phyloP scores from a whole-genome alignment of 768 basidiomycete genomes.

The Mycena alexandri region DNA sequence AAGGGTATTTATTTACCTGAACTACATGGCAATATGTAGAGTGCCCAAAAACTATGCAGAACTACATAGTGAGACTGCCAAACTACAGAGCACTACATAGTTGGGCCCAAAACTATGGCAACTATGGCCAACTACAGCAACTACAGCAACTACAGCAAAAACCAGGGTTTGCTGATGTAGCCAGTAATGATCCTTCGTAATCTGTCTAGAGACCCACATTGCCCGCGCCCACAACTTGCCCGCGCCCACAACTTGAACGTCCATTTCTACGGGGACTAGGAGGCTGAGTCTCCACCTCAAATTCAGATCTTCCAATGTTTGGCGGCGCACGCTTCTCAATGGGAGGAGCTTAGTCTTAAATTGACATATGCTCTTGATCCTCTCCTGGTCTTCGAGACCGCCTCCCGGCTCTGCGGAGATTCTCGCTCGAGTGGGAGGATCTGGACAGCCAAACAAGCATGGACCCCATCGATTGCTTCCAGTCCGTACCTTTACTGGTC shows the following conservation, averaged over 20 bases:
- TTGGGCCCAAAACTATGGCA: no score
- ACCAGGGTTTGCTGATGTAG: no score
- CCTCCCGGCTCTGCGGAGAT: background rate
- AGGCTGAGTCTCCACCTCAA: background rate
- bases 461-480: conserved; percentile 8
- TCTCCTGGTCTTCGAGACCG: background rate
- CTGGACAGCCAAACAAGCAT: no score
- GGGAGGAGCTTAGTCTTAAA: conserved; percentile 9
- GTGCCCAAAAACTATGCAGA: no score
- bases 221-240: background rate
- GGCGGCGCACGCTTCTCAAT: background rate
- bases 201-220: conserved; percentile 4
- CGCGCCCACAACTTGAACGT: background rate
- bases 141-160: no score
- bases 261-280: conserved; percentile 21
- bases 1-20: no score
- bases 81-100: no score
- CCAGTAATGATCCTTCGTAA: background rate
- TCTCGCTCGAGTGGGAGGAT: background rate
- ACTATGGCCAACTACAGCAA: no score
- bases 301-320: background rate
- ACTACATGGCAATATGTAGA: no score
- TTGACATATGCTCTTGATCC: background rate
- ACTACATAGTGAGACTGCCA: no score
- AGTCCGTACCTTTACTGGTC: background rate